Evolutionary conservation across 108 stramenopile genomes (phyloP).

Genomic region (Cafeteria roenbergensis): DNA sequence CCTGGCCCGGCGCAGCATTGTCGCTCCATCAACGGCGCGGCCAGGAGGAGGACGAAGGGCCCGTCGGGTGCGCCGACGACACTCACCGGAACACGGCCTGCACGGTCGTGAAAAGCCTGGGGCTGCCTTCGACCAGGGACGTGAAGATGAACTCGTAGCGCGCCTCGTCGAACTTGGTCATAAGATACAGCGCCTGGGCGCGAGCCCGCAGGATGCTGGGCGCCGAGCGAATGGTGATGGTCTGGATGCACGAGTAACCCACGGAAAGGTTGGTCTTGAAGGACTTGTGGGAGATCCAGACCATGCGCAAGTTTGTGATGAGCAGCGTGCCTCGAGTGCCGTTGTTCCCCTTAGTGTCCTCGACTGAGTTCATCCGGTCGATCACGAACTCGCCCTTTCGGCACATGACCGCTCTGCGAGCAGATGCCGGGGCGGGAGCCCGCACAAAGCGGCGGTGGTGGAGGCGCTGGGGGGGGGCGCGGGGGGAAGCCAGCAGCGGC

Average conservation of each 20-base stretch:
- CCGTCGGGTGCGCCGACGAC: no score
- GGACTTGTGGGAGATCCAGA: constrained; percentile 43
- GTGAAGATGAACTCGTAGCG: constrained; percentile 56
- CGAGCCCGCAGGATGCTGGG: constrained; percentile 32
- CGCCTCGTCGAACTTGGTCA: constrained; percentile 24
- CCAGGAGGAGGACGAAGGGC: no score
- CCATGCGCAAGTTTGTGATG: constrained; percentile 44
- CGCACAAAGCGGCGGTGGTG: no score
- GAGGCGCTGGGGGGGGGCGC: no score
- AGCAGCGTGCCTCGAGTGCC: constrained; percentile 32
- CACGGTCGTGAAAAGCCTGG: constrained; percentile 49
- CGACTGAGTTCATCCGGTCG: constrained; percentile 48
- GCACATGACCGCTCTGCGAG: no score
- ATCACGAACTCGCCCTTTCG: constrained; percentile 42
- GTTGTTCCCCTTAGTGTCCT: constrained; percentile 45
- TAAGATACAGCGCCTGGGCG: constrained; percentile 48
- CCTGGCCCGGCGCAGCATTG: no score
- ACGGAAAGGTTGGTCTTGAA: constrained; percentile 34
- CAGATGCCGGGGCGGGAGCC: no score
- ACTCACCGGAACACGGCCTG: constrained; percentile 40
- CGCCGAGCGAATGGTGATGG: constrained; percentile 35
- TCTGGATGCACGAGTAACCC: constrained; percentile 28
- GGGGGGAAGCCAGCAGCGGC: no score
- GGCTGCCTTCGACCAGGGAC: constrained; percentile 40
- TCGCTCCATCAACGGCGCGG: no score